Percentiles rank a stretch among this genome's conserved stretches.
Conservation (phyloP, 192 early-diverging fungal species). For the Backusella tuberculispora region DNA sequence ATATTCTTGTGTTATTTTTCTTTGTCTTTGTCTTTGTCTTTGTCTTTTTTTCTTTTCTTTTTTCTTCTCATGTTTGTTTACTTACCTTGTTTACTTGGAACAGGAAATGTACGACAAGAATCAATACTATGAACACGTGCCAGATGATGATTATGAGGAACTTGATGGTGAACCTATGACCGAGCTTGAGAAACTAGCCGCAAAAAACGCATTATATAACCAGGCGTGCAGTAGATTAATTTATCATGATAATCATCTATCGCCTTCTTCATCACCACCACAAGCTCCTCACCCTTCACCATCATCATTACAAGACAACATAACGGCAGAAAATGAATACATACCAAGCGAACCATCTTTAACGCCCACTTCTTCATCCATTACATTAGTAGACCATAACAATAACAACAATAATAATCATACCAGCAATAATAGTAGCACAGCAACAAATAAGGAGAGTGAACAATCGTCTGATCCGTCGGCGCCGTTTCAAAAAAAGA, state of each 20-base stretch:
- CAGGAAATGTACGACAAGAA: constrained; percentile 5
- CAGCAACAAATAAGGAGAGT: constrained; percentile 6
- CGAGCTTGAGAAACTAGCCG: neutral
- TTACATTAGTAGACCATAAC: neutral
- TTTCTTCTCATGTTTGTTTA: constrained; percentile 10
- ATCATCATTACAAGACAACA: neutral
- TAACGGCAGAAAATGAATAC: neutral
- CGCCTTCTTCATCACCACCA: neutral
- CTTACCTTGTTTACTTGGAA: neutral
- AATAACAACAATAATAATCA: too few relatives aligned
- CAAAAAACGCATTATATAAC: constrained; percentile 12
- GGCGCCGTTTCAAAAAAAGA: constrained; percentile 17
- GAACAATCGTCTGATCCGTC: constrained; percentile 11
- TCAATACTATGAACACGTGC: constrained; percentile 9
- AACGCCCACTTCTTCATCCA: neutral
- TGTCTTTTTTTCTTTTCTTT: neutral
- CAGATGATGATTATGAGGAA: neutral
- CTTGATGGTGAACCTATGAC: constrained; percentile 21
- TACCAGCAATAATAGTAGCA: neutral
- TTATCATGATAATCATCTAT: neutral
- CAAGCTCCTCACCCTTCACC: too few relatives aligned
- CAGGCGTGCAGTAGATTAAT: neutral
- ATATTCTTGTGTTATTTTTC: neutral
- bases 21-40: neutral
- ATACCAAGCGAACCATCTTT: neutral